A percentile compares a stretch with the other conserved stretches of the same genome.
Conservation (phyloP, 805 yeast species). For the Sungouiella blattae region DNA sequence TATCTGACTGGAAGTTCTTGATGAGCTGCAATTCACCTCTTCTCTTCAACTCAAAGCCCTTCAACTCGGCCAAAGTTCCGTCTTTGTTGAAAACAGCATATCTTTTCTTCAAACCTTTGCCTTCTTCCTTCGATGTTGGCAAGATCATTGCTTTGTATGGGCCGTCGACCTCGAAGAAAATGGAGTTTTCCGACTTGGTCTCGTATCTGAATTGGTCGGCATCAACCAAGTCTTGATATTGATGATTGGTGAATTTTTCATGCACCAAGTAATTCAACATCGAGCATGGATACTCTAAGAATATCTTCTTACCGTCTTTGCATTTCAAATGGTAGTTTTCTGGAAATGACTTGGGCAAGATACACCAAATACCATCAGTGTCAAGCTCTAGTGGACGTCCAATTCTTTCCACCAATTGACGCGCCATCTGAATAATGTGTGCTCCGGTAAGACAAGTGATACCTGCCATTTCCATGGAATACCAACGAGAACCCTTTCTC, state of each 20-base stretch:
- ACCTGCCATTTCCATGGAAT: slow-evolving; percentile 99
- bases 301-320: slow-evolving; percentile 72
- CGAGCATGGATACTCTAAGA: slow-evolving; percentile 89
- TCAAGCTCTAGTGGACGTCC: slow-evolving; percentile 96
- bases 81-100: slow-evolving; percentile 96
- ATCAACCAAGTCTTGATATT: slow-evolving; percentile 83
- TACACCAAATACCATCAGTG: slow-evolving; percentile 99
- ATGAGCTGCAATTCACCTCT: slow-evolving; percentile 93
- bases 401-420: slow-evolving; percentile 82
- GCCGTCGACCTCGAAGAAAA: slow-evolving; percentile 97
- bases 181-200: slow-evolving; percentile 83
- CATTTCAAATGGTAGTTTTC: slow-evolving; percentile 73
- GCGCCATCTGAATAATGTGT: slow-evolving; percentile 95
- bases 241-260: slow-evolving; percentile 86
- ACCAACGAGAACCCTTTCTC: slow-evolving; percentile 99
- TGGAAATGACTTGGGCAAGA: slow-evolving; percentile 88
- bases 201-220: slow-evolving; percentile 65
- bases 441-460: slow-evolving; percentile 98
- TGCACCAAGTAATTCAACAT: slow-evolving; percentile 95
- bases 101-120: slow-evolving; percentile 91
- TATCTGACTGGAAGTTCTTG: slow-evolving; percentile 92
- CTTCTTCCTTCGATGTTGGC: slow-evolving; percentile 97
- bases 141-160: slow-evolving; percentile 97
- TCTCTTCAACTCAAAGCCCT: slow-evolving; percentile 94
- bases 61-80: slow-evolving; percentile 89